Conservation (phyloP, 139 green algal species). For the Chlamydomonas sp. region DNA sequence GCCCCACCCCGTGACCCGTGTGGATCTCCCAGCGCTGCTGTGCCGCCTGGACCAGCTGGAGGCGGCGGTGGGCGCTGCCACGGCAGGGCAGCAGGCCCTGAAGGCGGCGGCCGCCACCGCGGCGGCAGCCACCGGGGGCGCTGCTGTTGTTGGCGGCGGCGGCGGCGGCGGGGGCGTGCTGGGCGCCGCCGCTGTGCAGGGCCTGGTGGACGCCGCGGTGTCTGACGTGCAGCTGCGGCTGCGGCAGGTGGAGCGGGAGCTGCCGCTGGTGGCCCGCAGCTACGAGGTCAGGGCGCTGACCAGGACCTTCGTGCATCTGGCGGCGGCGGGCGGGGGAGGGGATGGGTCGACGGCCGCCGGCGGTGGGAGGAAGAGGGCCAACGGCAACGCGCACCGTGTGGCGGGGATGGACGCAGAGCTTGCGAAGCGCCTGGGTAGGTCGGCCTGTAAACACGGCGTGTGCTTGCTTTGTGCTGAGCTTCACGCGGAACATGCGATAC, state of each 20-base stretch:
- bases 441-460: no score
- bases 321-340: background rate
- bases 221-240: slow-evolving; percentile 13
- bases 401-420: no score
- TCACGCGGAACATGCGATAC: no score
- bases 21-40: slow-evolving; percentile 7
- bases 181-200: slow-evolving; percentile 8
- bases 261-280: slow-evolving; percentile 7
- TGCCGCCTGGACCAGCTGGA: slow-evolving; percentile 25
- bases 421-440: no score
- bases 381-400: no score
- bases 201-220: slow-evolving; percentile 18
- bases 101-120: slow-evolving; percentile 22
- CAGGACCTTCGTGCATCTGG: background rate
- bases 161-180: background rate
- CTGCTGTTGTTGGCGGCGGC: background rate
- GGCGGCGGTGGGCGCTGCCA: background rate
- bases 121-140: background rate
- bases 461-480: no score
- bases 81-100: slow-evolving; percentile 9
- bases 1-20: no score
- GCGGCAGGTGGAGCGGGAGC: slow-evolving; percentile 5
- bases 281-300: slow-evolving; percentile 33
- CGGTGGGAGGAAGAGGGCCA: no score
- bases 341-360: no score